phyloP scores from a whole-genome alignment of 305 asterid genomes.

The Fraxinus baroniana region DNA sequence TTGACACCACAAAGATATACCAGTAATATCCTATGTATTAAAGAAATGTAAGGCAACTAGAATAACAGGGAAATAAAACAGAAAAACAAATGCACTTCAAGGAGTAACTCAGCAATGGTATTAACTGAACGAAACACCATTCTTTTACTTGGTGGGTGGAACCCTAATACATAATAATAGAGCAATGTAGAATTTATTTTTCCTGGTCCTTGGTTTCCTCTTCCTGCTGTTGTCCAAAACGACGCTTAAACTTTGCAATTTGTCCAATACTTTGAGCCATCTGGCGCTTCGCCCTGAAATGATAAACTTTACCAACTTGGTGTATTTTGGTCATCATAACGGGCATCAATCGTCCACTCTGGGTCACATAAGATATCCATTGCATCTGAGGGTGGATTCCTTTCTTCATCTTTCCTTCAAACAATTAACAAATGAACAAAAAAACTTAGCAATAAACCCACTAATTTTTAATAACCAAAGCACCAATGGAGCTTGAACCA shows the following conservation, averaged over 20 bases:
- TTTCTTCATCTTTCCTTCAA: slow-evolving; percentile 63
- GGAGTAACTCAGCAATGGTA: background rate
- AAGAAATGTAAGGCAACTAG: background rate
- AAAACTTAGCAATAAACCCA: background rate
- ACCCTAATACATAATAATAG: background rate
- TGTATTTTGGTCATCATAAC: slow-evolving; percentile 81
- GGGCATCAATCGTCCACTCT: slow-evolving; percentile 69
- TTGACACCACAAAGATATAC: background rate
- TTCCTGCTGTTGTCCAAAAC: slow-evolving; percentile 52
- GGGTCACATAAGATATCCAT: slow-evolving; percentile 92
- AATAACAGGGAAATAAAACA: too few species aligned
- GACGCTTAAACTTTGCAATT: slow-evolving; percentile 78
- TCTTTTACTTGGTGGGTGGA: background rate
- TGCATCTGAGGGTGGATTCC: slow-evolving; percentile 93
- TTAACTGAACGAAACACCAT: background rate
- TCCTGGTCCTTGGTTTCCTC: slow-evolving; percentile 32
- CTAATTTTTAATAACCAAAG: background rate
- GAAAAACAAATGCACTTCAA: background rate
- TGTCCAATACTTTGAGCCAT: slow-evolving; percentile 80
- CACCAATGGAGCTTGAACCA: background rate
- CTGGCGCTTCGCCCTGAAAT: slow-evolving; percentile 70
- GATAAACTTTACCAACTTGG: slow-evolving; percentile 78
- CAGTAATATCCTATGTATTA: background rate
- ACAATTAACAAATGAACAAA: background rate
- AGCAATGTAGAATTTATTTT: slow-evolving; percentile 28